A percentile compares a stretch with the other conserved stretches of the same genome.
These are phyloP conservation scores for Botryotinia convoluta DNA, from an alignment of 2,329 filamentous ascomycete species.

Conservation along the genomic window DNA sequence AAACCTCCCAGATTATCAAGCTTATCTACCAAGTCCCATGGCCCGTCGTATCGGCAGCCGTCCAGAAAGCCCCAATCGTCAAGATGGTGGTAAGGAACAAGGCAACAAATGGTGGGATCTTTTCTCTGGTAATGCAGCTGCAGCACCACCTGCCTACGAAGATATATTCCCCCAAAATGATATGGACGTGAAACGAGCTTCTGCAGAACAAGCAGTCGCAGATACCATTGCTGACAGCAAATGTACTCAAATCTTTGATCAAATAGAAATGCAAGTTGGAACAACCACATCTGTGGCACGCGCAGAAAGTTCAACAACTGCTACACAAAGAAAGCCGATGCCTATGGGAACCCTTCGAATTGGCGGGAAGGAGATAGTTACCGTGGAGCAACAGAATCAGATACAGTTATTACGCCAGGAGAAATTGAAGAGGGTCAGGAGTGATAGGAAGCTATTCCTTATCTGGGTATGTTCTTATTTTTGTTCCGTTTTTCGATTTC, in stretches of 20 bases:
- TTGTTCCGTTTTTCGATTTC: slow-evolving; percentile 8
- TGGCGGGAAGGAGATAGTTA: slow-evolving; percentile 61
- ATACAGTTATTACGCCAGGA: slow-evolving; percentile 59
- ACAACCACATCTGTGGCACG: slow-evolving; percentile 23
- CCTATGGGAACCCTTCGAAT: slow-evolving; percentile 52
- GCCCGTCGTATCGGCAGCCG: slow-evolving; percentile 68
- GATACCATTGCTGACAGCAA: slow-evolving; percentile 59
- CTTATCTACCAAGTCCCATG: slow-evolving; percentile 59
- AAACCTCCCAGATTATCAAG: slow-evolving; percentile 69
- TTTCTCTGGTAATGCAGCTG: slow-evolving; percentile 52
- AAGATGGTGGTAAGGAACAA: slow-evolving; percentile 42
- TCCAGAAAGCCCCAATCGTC: slow-evolving; percentile 27
- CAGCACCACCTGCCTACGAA: slow-evolving; percentile 71
- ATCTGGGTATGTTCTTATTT: slow-evolving; percentile 55
- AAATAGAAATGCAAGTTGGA: slow-evolving; percentile 28
- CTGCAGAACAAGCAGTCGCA: slow-evolving; percentile 55
- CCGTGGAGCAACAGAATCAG: slow-evolving; percentile 63
- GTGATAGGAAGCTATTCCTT: slow-evolving; percentile 65
- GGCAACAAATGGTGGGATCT: slow-evolving; percentile 68
- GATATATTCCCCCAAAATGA: slow-evolving; percentile 66
- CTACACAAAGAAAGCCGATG: slow-evolving; percentile 42
- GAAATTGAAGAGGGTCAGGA: slow-evolving; percentile 61
- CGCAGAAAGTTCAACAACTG: slow-evolving; percentile 35
- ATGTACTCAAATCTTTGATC: slow-evolving; percentile 53
- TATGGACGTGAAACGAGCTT: slow-evolving; percentile 55